These are phyloP conservation scores for Cryoendolithus antarcticus DNA, from an alignment of 2,329 filamentous ascomycete genomes.

Conservation along the genomic window DNA sequence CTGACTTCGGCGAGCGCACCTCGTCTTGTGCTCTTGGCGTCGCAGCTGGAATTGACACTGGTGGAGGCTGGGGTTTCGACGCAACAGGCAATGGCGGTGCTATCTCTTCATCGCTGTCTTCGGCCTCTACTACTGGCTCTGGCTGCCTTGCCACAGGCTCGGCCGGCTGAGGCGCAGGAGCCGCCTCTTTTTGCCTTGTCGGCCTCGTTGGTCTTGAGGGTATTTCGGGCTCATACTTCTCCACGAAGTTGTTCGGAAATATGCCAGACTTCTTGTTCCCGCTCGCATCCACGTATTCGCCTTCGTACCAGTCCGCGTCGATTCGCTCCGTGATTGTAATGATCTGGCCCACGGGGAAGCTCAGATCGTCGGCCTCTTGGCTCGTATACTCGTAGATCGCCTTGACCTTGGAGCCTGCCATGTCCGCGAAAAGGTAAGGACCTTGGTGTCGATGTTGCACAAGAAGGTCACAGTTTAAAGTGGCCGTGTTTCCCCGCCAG, in stretches of 20 bases:
- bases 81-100: slow-evolving; percentile 18
- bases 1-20: slow-evolving; percentile 16
- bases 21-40: slow-evolving; percentile 9
- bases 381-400: slow-evolving; percentile 91
- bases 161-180: slow-evolving; percentile 22
- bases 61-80: slow-evolving; percentile 26
- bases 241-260: slow-evolving; percentile 94
- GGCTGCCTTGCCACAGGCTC: slow-evolving; percentile 6
- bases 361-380: slow-evolving; percentile 86
- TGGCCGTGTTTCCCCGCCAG: too few relatives aligned
- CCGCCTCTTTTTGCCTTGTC: slow-evolving; percentile 32
- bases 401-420: slow-evolving; percentile 73
- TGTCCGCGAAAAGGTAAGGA: slow-evolving; percentile 1
- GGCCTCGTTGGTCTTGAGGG: slow-evolving; percentile 72
- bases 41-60: slow-evolving; percentile 19
- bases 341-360: slow-evolving; percentile 72
- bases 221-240: slow-evolving; percentile 83
- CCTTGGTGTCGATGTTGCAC: too few relatives aligned
- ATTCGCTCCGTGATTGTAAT: slow-evolving; percentile 90
- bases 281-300: slow-evolving; percentile 67
- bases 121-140: slow-evolving; percentile 4
- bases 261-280: slow-evolving; percentile 72
- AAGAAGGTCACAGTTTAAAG: too few relatives aligned
- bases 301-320: slow-evolving; percentile 86
- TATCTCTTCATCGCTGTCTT: slow-evolving; percentile 14